Evolutionary conservation across 2,329 filamentous ascomycete genomes (phyloP), one percentile per base, ranked within the genome.

Genomic region (Calonectria montana): DNA sequence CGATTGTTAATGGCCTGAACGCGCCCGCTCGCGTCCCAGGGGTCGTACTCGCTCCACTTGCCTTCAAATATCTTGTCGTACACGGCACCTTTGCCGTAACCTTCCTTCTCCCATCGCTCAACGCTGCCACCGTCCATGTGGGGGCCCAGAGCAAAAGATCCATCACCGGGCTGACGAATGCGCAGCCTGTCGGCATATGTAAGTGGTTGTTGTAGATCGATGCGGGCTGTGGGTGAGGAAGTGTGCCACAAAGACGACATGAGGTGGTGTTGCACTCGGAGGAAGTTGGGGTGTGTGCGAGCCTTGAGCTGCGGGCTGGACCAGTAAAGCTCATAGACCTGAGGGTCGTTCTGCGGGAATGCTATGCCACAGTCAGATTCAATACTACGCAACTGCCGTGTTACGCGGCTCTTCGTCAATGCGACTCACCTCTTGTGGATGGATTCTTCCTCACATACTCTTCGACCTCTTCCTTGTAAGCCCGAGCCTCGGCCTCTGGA

Each of bases 251-350:
- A 81, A 6, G 83, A 80, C 8, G 84, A 80, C 86, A 94, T 91
- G 39, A 95, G 87, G 29, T 89, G 89, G 9, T 83, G 84, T 76
- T 95, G 93, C 0, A 90, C 86, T 25, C 83, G 80, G 23, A 95
- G 83, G 73, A 95, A 82, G 71, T 91, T 90, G 0, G 91, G 89
- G 78, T 95, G 91, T 0, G 88, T 84, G n/a, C 94, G 88, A 4
- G 92, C 93, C 74, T 89, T 87, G 50, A 93, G 84, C 80, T 96
- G 94, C 1, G 92, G 86, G 1, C 87, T 86, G 0, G 92, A 93
- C 93, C 93, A 95, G 83, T 95, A 95, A 1, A 95, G 84, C 80
- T 95, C 93, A 77, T 90, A 94, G 7, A 95, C 93, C 53, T 93
- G 91, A 0, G 92, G 93, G 48, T 91, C 87, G 55, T 92, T 84